Evolutionary conservation across 2,329 filamentous ascomycete species (phyloP).

Genomic region (Periconia macrospinosa): DNA sequence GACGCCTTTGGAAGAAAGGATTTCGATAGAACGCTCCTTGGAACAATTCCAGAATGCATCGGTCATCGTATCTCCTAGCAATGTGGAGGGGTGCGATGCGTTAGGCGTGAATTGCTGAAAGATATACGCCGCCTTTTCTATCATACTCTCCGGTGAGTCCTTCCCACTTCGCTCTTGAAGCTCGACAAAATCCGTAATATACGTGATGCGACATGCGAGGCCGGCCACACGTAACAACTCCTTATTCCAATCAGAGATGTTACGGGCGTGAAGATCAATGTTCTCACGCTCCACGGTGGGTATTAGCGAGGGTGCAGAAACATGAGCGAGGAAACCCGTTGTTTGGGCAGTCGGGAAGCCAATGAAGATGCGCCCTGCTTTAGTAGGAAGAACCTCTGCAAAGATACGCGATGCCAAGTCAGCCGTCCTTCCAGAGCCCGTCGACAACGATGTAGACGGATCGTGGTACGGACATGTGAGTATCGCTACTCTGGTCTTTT

Average conservation of each 20-base stretch:
- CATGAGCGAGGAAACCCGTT: conserved; percentile 88
- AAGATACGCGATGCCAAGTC: conserved; percentile 77
- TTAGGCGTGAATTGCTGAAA: conserved; percentile 85
- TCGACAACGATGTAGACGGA: conserved; percentile 64
- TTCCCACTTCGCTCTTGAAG: conserved; percentile 62
- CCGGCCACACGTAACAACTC: conserved; percentile 91
- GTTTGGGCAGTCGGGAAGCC: conserved; percentile 98
- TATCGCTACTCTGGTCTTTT: conserved; percentile 80
- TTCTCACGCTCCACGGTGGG: conserved; percentile 96
- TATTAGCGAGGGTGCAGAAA: conserved; percentile 94
- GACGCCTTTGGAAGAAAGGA: conserved; percentile 86
- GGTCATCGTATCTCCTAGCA: conserved; percentile 85
- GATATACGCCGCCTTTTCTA: conserved; percentile 79
- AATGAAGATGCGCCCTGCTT: conserved; percentile 91
- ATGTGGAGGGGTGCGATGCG: conserved; percentile 84
- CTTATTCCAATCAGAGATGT: conserved; percentile 92
- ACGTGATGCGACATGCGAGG: conserved; percentile 85
- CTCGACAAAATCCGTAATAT: conserved; percentile 76
- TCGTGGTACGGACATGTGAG: conserved; percentile 91
- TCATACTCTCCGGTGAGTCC: conserved; percentile 60
- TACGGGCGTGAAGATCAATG: conserved; percentile 93
- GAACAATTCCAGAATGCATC: conserved; percentile 96
- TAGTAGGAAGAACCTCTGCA: conserved; percentile 83
- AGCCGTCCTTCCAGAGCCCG: conserved; percentile 50
- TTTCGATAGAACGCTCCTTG: conserved; percentile 74